Percentiles rank a stretch among this genome's conserved stretches.
Evolutionary conservation across 225 moss, liverwort and hornwort genomes (phyloP).

Genomic region (Anthoceros angustus): DNA sequence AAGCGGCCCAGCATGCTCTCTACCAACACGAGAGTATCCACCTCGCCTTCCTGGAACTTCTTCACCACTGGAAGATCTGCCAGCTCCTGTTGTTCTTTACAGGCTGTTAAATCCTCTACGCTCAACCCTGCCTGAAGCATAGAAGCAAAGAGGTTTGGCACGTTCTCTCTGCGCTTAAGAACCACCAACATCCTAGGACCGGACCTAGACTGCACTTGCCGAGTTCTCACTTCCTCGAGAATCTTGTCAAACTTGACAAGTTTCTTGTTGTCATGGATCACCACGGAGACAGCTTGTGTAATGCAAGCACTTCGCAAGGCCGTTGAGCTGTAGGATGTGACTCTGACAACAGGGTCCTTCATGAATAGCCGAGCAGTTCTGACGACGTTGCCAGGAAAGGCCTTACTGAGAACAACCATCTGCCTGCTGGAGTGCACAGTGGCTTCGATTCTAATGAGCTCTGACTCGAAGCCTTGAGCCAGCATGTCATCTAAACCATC

Average conservation of each 20-base stretch:
- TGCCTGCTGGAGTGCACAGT: slow-evolving; percentile 33
- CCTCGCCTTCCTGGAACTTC: slow-evolving; percentile 13
- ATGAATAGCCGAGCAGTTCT: slow-evolving; percentile 36
- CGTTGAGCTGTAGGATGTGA: slow-evolving; percentile 18
- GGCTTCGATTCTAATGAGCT: slow-evolving; percentile 30
- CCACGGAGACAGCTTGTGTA: slow-evolving; percentile 50
- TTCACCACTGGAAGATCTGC: not conserved
- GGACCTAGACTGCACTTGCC: slow-evolving; percentile 16
- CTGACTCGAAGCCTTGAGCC: slow-evolving; percentile 23
- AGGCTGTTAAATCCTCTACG: not conserved
- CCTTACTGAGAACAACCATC: slow-evolving; percentile 37
- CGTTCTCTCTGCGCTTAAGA: slow-evolving; percentile 28
- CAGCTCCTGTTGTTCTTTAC: not conserved
- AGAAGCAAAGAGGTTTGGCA: slow-evolving; percentile 14
- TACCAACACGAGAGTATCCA: slow-evolving; percentile 13
- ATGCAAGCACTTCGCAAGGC: slow-evolving; percentile 39
- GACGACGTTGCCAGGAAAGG: slow-evolving; percentile 31
- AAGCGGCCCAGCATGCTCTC: slow-evolving; percentile 21
- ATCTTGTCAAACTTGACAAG: slow-evolving; percentile 36
- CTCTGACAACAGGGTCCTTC: slow-evolving; percentile 38
- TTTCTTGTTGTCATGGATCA: slow-evolving; percentile 46
- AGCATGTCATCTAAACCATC: slow-evolving; percentile 60
- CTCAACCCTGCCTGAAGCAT: not conserved
- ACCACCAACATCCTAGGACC: slow-evolving; percentile 21
- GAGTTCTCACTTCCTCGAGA: slow-evolving; percentile 26